Conservation (phyloP, 140 eudicot species). For the Anethum foeniculum region DNA sequence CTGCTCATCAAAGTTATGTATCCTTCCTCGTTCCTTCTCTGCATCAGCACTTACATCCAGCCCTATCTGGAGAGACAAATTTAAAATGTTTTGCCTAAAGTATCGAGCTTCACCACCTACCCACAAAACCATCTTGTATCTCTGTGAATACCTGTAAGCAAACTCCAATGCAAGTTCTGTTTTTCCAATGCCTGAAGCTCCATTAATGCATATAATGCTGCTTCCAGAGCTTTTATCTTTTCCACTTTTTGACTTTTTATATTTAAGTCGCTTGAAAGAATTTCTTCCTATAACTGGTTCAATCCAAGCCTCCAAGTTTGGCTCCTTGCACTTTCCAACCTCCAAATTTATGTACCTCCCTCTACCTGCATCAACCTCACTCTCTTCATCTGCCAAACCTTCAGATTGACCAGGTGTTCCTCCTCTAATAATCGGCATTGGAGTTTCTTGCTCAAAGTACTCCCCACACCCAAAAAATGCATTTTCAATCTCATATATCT, state of each 20-base stretch:
- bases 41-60: conserved; percentile 75
- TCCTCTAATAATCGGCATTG: conserved; percentile 18
- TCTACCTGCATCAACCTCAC: conserved; percentile 40
- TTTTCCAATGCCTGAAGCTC: conserved; percentile 67
- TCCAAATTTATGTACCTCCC: conserved; percentile 50
- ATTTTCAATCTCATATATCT: conserved; percentile 50
- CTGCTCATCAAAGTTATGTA: conserved; percentile 73
- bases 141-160: conserved; percentile 55
- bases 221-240: conserved; percentile 47
- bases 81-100: conserved; percentile 66
- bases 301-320: conserved; percentile 58
- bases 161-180: conserved; percentile 82
- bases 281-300: conserved; percentile 57
- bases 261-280: conserved; percentile 40
- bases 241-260: conserved; percentile 64
- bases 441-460: conserved; percentile 35
- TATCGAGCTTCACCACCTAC: conserved; percentile 72
- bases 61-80: conserved; percentile 46
- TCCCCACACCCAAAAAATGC: conserved; percentile 52
- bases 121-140: conserved; percentile 91
- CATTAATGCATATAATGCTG: conserved; percentile 56
- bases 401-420: conserved; percentile 48
- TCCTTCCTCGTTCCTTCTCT: conserved; percentile 84
- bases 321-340: conserved; percentile 62
- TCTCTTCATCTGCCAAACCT: conserved; percentile 65